Evolutionary conservation across 2,329 filamentous ascomycete genomes (phyloP).

Genomic region (Xylariaceae sp.): DNA sequence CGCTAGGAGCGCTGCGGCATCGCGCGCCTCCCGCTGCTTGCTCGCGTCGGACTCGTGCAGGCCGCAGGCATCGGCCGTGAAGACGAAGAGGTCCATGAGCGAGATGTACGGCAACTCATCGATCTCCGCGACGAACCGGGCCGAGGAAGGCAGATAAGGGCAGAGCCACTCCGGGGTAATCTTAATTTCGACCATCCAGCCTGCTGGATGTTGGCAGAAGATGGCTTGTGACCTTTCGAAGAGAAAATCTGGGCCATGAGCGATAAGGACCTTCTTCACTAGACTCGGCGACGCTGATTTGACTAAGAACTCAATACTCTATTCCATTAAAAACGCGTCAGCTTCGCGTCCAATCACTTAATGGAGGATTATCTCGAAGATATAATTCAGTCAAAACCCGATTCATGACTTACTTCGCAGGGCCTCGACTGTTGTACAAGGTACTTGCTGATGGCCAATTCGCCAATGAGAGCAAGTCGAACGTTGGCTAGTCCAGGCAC

Average conservation of each 20-base stretch:
- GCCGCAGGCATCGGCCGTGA: conserved; percentile 19
- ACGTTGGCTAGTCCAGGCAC: conserved; percentile 14
- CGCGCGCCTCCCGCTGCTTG: conserved; percentile 11
- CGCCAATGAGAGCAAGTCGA: conserved; percentile 15
- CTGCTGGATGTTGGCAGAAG: conserved; percentile 15
- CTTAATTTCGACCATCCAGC: conserved; percentile 16
- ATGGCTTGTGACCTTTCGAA: conserved; percentile 13
- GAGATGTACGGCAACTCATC: conserved; percentile 15
- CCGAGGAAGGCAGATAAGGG: conserved; percentile 16
- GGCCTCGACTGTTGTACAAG: conserved; percentile 6
- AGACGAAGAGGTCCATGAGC: conserved; percentile 17
- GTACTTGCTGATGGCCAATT: conserved; percentile 17
- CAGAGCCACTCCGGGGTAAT: conserved; percentile 20
- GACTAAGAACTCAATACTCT: conserved; percentile 19
- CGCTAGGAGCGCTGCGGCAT: conserved; percentile 14
- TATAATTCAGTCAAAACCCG: neutral
- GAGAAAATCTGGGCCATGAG: conserved; percentile 11
- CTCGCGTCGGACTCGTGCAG: conserved; percentile 17
- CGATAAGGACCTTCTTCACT: conserved; percentile 17
- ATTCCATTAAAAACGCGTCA: neutral
- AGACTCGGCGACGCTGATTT: conserved; percentile 15
- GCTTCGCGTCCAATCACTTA: no score
- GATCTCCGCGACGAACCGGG: conserved; percentile 9
- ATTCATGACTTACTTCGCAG: conserved; percentile 11
- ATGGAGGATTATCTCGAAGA: neutral